Percentiles rank a stretch among this genome's conserved stretches.
These are phyloP conservation scores for Talaromyces verruculosus DNA, from an alignment of 2,329 filamentous ascomycete species.

Conservation along the genomic window DNA sequence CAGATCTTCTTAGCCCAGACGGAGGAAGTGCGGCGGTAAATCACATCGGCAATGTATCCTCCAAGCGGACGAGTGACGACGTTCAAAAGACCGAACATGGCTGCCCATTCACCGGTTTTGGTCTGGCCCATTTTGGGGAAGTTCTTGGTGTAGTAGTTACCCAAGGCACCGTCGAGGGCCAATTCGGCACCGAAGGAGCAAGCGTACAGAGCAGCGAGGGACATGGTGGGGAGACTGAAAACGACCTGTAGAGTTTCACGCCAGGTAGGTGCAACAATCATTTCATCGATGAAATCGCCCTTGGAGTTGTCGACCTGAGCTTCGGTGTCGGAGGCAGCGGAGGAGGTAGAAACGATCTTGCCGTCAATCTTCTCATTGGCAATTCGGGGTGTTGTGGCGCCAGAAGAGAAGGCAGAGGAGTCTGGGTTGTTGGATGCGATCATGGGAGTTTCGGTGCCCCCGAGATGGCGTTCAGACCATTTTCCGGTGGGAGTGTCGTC, in stretches of 20 bases:
- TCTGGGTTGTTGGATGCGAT: slow-evolving; percentile 19
- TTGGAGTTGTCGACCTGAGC: slow-evolving; percentile 41
- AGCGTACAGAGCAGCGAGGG: slow-evolving; percentile 57
- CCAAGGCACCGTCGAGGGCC: slow-evolving; percentile 61
- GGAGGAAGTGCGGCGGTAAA: slow-evolving; percentile 52
- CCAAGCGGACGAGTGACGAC: slow-evolving; percentile 50
- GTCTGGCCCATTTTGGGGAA: slow-evolving; percentile 58
- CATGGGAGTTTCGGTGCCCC: slow-evolving; percentile 47
- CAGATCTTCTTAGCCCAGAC: slow-evolving; percentile 66
- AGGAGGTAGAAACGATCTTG: slow-evolving; percentile 18
- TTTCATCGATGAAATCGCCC: slow-evolving; percentile 57
- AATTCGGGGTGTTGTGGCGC: slow-evolving; percentile 27
- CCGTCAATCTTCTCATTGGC: slow-evolving; percentile 28
- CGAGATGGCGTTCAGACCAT: slow-evolving; percentile 70
- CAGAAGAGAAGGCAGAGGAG: slow-evolving; percentile 24
- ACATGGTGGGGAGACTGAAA: slow-evolving; percentile 59
- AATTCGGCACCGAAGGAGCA: slow-evolving; percentile 63
- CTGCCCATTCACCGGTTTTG: slow-evolving; percentile 55
- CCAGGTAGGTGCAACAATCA: slow-evolving; percentile 61
- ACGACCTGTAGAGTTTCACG: slow-evolving; percentile 62
- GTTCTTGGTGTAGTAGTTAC: slow-evolving; percentile 58
- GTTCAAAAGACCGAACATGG: slow-evolving; percentile 57
- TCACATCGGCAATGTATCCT: slow-evolving; percentile 55
- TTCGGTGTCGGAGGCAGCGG: slow-evolving; percentile 28
- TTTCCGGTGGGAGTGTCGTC: slow-evolving; percentile 79